Base-by-base conservation (phyloP, 192 early-diverging fungal genomes). In the Coemansia asiatica region DNA sequence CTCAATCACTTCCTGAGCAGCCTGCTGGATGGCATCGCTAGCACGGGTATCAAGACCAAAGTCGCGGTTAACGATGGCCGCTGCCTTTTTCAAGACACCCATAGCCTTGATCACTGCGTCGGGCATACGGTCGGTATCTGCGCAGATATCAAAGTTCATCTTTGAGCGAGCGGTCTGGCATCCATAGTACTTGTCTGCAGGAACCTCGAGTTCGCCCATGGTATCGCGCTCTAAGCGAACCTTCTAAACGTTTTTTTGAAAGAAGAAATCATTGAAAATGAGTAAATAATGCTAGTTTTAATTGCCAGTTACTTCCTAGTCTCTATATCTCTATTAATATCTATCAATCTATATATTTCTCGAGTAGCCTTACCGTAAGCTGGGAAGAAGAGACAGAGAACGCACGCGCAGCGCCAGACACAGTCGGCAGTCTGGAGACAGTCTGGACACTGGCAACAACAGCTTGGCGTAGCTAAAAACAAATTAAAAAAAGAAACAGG, bases 81-180 rank as follows among this genome's bases (percentile, higher is more conserved):
- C 94, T 40, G 95, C 92, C 85, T 92, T 93, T 85, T 99, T 99
- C 81, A 98, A 71, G 46, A 96, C 87, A 64, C 93, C 95, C 83
- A 96, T 95, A 18, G 95, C 95, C 75, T 88, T 88, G 85, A 99
- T 95, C 54, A 99, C 87, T 50, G 92, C 91, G 40, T 91, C 90
- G 22, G 97, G 97, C 93, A 99, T 99, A 65, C 91, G 89, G 72
- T 97, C 97, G 51, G 82, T 85, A 50, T 83, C 76, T 6, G 95
- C 95, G 65, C 95, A 95, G 78, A 99, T 99, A 71, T 99, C 89
- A 83, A 99, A 99, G 85, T 99, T 99, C 85, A 92, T 89, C 55
- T 95, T 84, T 33, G 95, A 97, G 57, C 97, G 88, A 74, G 95
- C 92, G 27, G 97, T 97, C 83, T 98, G 97, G 53, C 93, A 93